Percentiles rank a stretch among this genome's conserved stretches.
These are phyloP conservation scores for Lentinula detonsa DNA, from an alignment of 768 basidiomycete species.

Conservation along the genomic window DNA sequence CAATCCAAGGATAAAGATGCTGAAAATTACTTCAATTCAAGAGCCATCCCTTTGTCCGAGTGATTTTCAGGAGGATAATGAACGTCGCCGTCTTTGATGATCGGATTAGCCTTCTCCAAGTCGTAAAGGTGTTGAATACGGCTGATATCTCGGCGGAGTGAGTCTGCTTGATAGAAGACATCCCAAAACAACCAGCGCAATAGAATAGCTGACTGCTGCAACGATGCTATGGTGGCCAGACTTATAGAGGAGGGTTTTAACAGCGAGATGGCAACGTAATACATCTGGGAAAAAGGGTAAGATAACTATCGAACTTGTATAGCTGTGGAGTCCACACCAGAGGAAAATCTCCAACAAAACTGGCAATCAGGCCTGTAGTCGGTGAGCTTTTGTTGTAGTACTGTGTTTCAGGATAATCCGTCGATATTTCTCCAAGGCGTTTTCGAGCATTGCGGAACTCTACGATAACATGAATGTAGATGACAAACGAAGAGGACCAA, in stretches of 20 bases:
- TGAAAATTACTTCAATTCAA: background rate
- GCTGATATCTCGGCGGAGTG: background rate
- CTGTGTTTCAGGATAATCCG: background rate
- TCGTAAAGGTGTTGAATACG: conserved; percentile 3
- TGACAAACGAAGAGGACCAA: background rate
- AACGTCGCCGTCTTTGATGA: conserved; percentile 2
- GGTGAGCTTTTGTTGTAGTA: background rate
- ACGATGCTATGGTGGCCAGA: background rate
- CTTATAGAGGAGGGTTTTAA: background rate
- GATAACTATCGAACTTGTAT: background rate
- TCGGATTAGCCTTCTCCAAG: background rate
- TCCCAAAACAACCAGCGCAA: conserved; percentile 4
- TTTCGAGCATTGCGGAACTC: conserved; percentile 1
- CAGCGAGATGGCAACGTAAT: conserved; percentile 1
- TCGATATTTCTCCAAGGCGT: background rate
- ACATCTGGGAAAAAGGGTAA: background rate
- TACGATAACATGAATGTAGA: background rate
- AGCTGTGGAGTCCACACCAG: background rate
- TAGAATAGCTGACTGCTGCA: background rate
- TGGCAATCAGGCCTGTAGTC: background rate
- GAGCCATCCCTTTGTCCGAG: conserved; percentile 3
- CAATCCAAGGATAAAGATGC: background rate
- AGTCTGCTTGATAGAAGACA: background rate
- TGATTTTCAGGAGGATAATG: background rate
- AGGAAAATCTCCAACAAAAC: conserved; percentile 2